Percentiles rank a stretch among this genome's conserved stretches.
Evolutionary conservation across 1,284 basidiomycete species (phyloP).

Genomic region (Fomes fomentarius): DNA sequence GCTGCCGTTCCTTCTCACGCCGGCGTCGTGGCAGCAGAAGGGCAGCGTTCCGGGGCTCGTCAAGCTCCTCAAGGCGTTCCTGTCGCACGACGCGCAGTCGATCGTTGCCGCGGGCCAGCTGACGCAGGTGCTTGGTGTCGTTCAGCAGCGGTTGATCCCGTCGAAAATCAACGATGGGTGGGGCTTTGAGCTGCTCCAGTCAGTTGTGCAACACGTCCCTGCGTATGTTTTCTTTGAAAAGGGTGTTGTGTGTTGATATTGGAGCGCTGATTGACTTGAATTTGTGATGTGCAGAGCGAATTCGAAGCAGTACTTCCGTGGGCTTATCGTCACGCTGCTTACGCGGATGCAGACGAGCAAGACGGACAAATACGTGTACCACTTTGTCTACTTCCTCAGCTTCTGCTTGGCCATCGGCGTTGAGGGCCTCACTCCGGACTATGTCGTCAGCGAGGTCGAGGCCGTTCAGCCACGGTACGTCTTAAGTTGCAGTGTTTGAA

Average conservation of each 20-base stretch:
- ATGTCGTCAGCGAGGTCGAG: constrained; percentile 78
- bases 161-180: constrained; percentile 89
- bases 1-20: constrained; percentile 85
- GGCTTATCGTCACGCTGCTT: constrained; percentile 81
- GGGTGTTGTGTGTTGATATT: neutral
- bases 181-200: constrained; percentile 90
- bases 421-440: constrained; percentile 77
- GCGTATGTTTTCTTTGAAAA: constrained; percentile 53
- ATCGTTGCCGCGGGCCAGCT: constrained; percentile 82
- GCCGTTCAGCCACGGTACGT: constrained; percentile 85
- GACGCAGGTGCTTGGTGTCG: constrained; percentile 83
- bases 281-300: constrained; percentile 47
- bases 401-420: constrained; percentile 78
- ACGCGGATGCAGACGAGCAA: constrained; percentile 88
- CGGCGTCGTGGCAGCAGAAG: constrained; percentile 90
- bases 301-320: constrained; percentile 77
- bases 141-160: constrained; percentile 88
- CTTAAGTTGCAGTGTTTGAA: too few species aligned
- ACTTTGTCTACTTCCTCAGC: constrained; percentile 81
- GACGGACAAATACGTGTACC: constrained; percentile 88
- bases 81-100: constrained; percentile 69
- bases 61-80: constrained; percentile 85
- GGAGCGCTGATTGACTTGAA: neutral
- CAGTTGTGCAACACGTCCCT: constrained; percentile 74
- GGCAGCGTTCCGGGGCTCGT: constrained; percentile 97